Evolutionary conservation across 2,329 filamentous ascomycete genomes (phyloP).

Genomic region (Alternaria brassicicola): DNA sequence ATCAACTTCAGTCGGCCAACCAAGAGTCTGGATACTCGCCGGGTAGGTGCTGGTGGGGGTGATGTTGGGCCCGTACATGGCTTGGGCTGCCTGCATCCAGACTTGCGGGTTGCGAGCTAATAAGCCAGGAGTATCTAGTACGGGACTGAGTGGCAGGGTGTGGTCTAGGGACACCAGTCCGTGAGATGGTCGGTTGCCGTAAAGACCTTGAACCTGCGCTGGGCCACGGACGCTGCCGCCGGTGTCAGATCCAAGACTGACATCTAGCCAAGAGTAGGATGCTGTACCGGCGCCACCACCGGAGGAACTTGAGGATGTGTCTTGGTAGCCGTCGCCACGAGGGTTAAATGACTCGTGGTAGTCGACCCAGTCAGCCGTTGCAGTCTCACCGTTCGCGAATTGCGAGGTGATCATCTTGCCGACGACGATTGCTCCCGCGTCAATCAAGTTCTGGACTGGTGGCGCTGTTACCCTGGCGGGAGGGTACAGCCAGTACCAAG

Average conservation of each 20-base stretch:
- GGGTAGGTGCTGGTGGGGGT: conserved; percentile 52
- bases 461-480: conserved; percentile 55
- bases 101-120: conserved; percentile 54
- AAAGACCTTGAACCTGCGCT: conserved; percentile 56
- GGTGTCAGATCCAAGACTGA: conserved; percentile 58
- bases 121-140: conserved; percentile 57
- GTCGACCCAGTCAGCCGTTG: conserved; percentile 60
- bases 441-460: conserved; percentile 62
- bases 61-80: conserved; percentile 55
- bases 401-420: conserved; percentile 56
- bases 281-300: conserved; percentile 54
- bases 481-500: conserved; percentile 62
- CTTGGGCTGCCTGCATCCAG: conserved; percentile 53
- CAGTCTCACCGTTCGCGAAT: conserved; percentile 54
- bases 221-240: conserved; percentile 59
- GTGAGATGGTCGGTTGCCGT: conserved; percentile 58
- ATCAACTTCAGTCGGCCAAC: conserved; percentile 49
- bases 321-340: conserved; percentile 54
- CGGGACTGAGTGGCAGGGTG: conserved; percentile 57
- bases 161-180: conserved; percentile 55
- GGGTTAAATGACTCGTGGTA: conserved; percentile 54
- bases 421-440: conserved; percentile 62
- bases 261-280: conserved; percentile 57
- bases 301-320: conserved; percentile 56
- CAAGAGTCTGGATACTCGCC: conserved; percentile 49